Percentiles rank a stretch among this genome's conserved stretches.
These are phyloP conservation scores for Amyloporia xantha DNA, from an alignment of 768 basidiomycete genomes.

Conservation along the genomic window DNA sequence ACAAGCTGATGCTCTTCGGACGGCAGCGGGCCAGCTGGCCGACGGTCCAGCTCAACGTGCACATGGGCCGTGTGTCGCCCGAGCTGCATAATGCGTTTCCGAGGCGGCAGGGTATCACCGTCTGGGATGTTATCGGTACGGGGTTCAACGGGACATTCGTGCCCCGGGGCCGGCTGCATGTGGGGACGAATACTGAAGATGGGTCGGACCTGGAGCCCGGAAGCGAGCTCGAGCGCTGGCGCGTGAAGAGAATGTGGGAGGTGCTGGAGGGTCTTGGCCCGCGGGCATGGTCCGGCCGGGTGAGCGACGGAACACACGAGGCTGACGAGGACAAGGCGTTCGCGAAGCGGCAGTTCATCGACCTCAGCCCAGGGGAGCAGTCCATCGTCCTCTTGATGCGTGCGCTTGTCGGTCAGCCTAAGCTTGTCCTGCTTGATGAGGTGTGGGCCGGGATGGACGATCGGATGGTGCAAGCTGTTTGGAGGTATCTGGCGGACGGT, in stretches of 20 bases:
- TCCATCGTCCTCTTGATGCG: constrained; percentile 78
- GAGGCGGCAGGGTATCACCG: constrained; percentile 54
- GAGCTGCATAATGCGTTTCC: constrained; percentile 93
- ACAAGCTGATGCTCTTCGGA: constrained; percentile 51
- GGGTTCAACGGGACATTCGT: constrained; percentile 88
- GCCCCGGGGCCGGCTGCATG: constrained; percentile 35
- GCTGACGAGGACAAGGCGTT: constrained; percentile 34
- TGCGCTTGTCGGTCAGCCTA: constrained; percentile 69
- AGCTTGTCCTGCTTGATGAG: constrained; percentile 82
- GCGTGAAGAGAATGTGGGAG: constrained; percentile 40
- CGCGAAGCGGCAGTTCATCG: constrained; percentile 47
- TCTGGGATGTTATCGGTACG: constrained; percentile 77
- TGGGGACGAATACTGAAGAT: constrained; percentile 38
- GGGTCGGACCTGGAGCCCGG: constrained; percentile 32
- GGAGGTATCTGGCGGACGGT: constrained; percentile 50
- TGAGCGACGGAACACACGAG: constrained; percentile 1
- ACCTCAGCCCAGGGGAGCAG: constrained; percentile 70
- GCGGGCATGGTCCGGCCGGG: constrained; percentile 34
- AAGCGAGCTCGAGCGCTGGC: constrained; percentile 30
- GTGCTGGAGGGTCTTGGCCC: constrained; percentile 67
- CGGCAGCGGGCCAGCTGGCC: constrained; percentile 58
- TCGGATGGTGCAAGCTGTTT: constrained; percentile 59
- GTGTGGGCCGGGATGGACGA: constrained; percentile 92
- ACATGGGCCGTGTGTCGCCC: constrained; percentile 79
- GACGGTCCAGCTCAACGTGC: constrained; percentile 56